These are phyloP conservation scores for Ophiocordyceps polyrhachis-furcata DNA, from an alignment of 2,329 filamentous ascomycete genomes.

Conservation along the genomic window DNA sequence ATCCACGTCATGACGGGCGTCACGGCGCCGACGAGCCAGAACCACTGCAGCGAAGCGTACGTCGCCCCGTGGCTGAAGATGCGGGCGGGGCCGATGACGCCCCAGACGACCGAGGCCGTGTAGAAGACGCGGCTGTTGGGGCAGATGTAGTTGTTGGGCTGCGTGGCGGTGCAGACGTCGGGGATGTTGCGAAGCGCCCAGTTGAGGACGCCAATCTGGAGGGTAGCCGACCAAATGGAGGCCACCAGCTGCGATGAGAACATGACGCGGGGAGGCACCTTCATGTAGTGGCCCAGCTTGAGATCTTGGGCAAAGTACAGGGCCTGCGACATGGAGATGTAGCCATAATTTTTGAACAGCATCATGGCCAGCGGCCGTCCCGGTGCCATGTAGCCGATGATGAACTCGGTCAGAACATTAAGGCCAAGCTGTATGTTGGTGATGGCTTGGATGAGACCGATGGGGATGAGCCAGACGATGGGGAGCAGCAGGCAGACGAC, in stretches of 20 bases:
- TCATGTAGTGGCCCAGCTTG: slow-evolving; percentile 53
- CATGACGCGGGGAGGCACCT: slow-evolving; percentile 40
- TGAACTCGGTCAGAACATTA: slow-evolving; percentile 55
- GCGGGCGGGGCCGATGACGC: slow-evolving; percentile 49
- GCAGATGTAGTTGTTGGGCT: slow-evolving; percentile 38
- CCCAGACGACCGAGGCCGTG: slow-evolving; percentile 55
- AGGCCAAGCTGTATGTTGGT: slow-evolving; percentile 46
- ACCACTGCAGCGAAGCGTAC: slow-evolving; percentile 48
- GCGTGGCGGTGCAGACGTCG: slow-evolving; percentile 35
- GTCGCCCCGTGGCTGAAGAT: slow-evolving; percentile 47
- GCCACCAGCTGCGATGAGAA: slow-evolving; percentile 41
- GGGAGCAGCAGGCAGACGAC: slow-evolving; percentile 38
- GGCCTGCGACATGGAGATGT: slow-evolving; percentile 48
- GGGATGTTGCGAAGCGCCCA: slow-evolving; percentile 44
- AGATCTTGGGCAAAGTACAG: slow-evolving; percentile 47
- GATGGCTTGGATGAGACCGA: slow-evolving; percentile 42
- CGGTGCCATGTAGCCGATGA: slow-evolving; percentile 55
- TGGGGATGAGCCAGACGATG: slow-evolving; percentile 38
- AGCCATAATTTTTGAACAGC: slow-evolving; percentile 61
- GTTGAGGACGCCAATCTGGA: slow-evolving; percentile 47
- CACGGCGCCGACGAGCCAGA: slow-evolving; percentile 48
- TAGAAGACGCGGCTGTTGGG: slow-evolving; percentile 39
- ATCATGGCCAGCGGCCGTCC: slow-evolving; percentile 55
- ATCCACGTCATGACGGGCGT: slow-evolving; percentile 46
- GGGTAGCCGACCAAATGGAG: slow-evolving; percentile 40